These are phyloP conservation scores for Pterocarpus santalinus DNA, from an alignment of 306 rosid genomes.

Conservation along the genomic window DNA sequence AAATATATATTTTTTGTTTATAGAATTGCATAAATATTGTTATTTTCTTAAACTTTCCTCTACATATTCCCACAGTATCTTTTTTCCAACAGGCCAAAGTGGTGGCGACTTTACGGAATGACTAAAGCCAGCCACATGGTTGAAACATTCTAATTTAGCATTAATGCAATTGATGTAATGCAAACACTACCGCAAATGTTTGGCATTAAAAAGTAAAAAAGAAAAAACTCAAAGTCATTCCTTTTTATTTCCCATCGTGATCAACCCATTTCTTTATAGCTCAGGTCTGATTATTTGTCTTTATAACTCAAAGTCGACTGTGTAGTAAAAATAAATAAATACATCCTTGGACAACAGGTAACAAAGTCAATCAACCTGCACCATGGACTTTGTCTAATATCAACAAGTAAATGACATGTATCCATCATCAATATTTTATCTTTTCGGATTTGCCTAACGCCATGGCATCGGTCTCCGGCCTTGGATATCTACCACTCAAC, in stretches of 20 bases:
- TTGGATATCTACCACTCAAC: not conserved
- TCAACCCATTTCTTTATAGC: not conserved
- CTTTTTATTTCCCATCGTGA: not conserved
- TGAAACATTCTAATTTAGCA: conserved; percentile 8
- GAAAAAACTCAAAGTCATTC: not conserved
- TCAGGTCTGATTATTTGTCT: not conserved
- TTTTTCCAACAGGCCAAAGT: not conserved
- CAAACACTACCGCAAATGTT: not conserved
- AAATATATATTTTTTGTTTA: too few species aligned
- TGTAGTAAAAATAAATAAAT: not conserved
- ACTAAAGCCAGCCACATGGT: not conserved
- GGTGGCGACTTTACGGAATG: conserved; percentile 4
- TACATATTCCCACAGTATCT: not conserved
- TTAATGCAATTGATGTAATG: conserved; percentile 6
- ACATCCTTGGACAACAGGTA: not conserved
- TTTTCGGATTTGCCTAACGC: conserved; percentile 4
- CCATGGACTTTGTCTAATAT: conserved; percentile 15
- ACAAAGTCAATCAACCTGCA: conserved; percentile 18
- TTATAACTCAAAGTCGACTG: not conserved
- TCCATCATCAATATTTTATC: not conserved
- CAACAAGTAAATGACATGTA: not conserved
- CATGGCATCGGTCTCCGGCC: conserved; percentile 17
- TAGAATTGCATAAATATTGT: not conserved
- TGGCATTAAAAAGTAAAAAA: not conserved
- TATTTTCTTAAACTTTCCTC: not conserved